Percentiles rank a stretch among this genome's conserved stretches.
Evolutionary conservation across 306 rosid species (phyloP).

Genomic region (Gillenia trifoliata): DNA sequence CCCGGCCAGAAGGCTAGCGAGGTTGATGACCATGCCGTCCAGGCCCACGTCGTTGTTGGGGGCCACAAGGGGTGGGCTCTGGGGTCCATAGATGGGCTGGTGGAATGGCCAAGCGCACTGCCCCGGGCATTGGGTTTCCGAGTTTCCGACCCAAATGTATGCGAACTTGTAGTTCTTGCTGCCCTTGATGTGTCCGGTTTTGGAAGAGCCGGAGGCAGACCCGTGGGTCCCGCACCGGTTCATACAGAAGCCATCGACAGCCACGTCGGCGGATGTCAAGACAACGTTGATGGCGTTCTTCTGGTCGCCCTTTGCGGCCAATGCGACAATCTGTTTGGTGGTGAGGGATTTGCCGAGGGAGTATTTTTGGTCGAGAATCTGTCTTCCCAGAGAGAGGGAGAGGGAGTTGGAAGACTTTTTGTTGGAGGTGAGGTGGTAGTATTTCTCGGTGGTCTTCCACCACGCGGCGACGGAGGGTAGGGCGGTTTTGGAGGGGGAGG

Average conservation of each 20-base stretch:
- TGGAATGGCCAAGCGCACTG: constrained; percentile 88
- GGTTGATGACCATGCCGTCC: constrained; percentile 63
- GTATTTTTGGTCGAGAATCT: constrained; percentile 37
- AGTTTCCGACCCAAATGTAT: constrained; percentile 70
- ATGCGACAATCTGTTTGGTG: constrained; percentile 23
- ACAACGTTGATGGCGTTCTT: constrained; percentile 47
- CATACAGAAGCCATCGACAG: constrained; percentile 33
- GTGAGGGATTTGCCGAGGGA: constrained; percentile 51
- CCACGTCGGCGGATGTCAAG: constrained; percentile 36
- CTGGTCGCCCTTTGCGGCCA: constrained; percentile 43
- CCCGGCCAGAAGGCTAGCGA: constrained; percentile 64
- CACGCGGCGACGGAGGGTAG: constrained; percentile 51
- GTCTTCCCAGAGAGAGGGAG: constrained; percentile 25
- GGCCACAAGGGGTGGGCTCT: constrained; percentile 41
- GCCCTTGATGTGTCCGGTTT: not conserved
- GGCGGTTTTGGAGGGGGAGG: constrained; percentile 12
- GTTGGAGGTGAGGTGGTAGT: constrained; percentile 17
- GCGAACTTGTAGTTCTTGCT: constrained; percentile 39
- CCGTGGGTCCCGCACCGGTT: constrained; percentile 40
- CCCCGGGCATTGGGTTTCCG: constrained; percentile 65
- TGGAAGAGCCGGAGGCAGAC: not conserved
- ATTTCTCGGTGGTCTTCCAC: constrained; percentile 61
- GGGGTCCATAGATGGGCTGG: constrained; percentile 81
- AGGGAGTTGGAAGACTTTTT: constrained; percentile 17
- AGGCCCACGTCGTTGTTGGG: constrained; percentile 70